Evolutionary conservation across 169 alveolate genomes (phyloP).

Genomic region (Cryptosporidium ryanae): DNA sequence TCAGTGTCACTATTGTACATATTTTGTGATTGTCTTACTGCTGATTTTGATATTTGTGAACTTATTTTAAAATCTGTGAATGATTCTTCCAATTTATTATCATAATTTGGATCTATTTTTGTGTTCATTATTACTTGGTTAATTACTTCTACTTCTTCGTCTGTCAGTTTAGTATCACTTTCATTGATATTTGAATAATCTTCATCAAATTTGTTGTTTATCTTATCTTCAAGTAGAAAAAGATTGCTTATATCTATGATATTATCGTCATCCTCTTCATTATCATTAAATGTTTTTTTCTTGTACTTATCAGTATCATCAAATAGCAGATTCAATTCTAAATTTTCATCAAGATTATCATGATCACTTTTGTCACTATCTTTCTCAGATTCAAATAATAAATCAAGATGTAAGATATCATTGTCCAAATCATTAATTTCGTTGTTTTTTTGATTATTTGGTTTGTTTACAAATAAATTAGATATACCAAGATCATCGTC

Average conservation of each 20-base stretch:
- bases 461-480: neutral
- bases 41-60: too few relatives aligned
- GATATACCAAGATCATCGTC: neutral
- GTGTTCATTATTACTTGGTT: neutral
- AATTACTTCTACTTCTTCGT: neutral
- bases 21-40: neutral
- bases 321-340: neutral
- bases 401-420: neutral
- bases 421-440: neutral
- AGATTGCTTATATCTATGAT: neutral
- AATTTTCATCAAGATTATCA: neutral
- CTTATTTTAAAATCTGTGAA: neutral
- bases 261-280: neutral
- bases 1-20: neutral
- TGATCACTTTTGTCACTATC: neutral
- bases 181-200: slow-evolving; percentile 32
- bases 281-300: neutral
- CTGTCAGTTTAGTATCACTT: neutral
- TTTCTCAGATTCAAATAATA: neutral
- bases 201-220: slow-evolving; percentile 19
- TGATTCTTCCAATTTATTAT: neutral
- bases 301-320: neutral
- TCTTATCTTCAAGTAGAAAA: neutral
- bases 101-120: neutral
- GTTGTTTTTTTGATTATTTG: neutral